A percentile compares a stretch with the other conserved stretches of the same genome.
Conservation (phyloP, 257 asterid species). For the Nicotiana tabacum region DNA sequence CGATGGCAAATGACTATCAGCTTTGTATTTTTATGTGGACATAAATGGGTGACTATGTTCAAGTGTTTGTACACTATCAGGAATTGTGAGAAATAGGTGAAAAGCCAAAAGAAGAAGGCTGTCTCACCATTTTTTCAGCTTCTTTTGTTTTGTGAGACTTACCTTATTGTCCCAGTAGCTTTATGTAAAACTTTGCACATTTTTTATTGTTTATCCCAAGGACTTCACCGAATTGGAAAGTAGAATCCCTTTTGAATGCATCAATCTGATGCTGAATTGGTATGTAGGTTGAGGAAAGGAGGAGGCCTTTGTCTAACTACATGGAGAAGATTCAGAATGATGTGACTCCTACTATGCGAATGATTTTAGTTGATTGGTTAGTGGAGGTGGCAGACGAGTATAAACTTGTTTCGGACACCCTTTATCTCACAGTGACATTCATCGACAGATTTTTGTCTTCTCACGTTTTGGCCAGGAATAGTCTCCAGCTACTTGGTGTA, state of each 20-base stretch:
- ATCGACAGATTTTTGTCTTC: constrained; percentile 69
- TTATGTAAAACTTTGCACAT: not conserved
- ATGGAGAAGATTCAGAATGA: constrained; percentile 71
- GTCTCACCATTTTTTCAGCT: not conserved
- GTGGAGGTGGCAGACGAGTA: constrained; percentile 85
- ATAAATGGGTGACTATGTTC: not conserved
- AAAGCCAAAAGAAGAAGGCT: not conserved
- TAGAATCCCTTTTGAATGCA: not conserved
- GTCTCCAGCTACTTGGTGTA: constrained; percentile 93
- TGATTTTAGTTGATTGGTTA: constrained; percentile 78
- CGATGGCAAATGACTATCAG: not conserved
- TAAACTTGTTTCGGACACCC: constrained; percentile 70
- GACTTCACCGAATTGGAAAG: not conserved
- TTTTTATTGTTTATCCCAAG: not conserved
- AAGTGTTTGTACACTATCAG: not conserved
- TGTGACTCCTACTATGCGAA: constrained; percentile 61
- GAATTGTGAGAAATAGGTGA: not conserved
- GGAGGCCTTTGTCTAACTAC: constrained; percentile 67
- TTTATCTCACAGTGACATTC: constrained; percentile 59
- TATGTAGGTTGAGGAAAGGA: constrained; percentile 55
- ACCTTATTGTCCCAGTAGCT: not conserved
- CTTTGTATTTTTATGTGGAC: not conserved
- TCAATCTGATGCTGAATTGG: constrained; percentile 21
- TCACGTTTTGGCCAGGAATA: constrained; percentile 39
- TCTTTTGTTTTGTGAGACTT: not conserved